Percentiles rank a stretch among this genome's conserved stretches.
Conservation (phyloP, 768 basidiomycete genomes). For the Amanita muscaria region DNA sequence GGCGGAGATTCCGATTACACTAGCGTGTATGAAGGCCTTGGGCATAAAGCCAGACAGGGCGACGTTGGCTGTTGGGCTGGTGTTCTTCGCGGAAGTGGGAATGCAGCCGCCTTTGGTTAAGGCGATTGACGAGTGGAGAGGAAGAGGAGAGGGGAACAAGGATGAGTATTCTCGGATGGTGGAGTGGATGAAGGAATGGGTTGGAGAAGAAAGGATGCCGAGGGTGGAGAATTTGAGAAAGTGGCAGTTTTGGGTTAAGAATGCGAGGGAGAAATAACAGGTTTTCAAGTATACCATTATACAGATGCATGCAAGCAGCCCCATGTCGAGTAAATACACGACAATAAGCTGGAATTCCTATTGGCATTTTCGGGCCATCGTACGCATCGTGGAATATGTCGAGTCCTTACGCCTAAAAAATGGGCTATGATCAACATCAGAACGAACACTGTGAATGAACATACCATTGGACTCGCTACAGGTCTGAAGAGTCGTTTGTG, state of each 20-base stretch:
- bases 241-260: slow-evolving; percentile 24
- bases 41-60: slow-evolving; percentile 40
- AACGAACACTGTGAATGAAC: too few species aligned
- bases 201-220: slow-evolving; percentile 39
- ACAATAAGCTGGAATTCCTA: too few species aligned
- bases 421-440: too few species aligned
- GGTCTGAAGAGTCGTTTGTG: too few species aligned
- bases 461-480: too few species aligned
- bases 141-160: slow-evolving; percentile 11
- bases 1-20: slow-evolving; percentile 52
- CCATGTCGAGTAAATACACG: too few species aligned
- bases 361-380: too few species aligned
- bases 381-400: too few species aligned
- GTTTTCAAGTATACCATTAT: too few species aligned
- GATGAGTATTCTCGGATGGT: slow-evolving; percentile 35
- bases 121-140: slow-evolving; percentile 24
- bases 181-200: slow-evolving; percentile 51
- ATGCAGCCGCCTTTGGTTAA: slow-evolving; percentile 53
- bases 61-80: slow-evolving; percentile 54
- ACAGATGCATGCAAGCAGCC: too few species aligned
- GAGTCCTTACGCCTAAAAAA: too few species aligned
- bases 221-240: slow-evolving; percentile 23
- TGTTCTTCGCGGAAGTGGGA: slow-evolving; percentile 67
- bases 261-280: too few species aligned
- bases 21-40: slow-evolving; percentile 70